These are phyloP conservation scores for Colletotrichum lini DNA, from an alignment of 2,329 filamentous ascomycete genomes.

Conservation along the genomic window DNA sequence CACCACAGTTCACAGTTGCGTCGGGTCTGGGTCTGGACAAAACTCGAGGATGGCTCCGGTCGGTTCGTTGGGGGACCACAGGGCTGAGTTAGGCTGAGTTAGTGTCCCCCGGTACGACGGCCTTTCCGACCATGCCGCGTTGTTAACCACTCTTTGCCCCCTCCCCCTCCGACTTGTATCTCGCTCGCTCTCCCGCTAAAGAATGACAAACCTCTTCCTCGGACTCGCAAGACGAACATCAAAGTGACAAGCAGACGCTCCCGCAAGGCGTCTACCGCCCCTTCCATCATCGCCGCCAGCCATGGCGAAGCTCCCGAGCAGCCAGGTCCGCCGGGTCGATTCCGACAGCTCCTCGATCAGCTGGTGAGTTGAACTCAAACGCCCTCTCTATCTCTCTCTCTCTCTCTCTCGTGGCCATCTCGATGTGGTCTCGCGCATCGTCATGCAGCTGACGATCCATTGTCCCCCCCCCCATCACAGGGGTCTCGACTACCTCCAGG, in stretches of 20 bases:
- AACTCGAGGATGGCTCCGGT: slow-evolving; percentile 1
- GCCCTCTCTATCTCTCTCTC: not conserved
- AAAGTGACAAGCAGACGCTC: not conserved
- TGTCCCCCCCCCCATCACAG: not conserved
- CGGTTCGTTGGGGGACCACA: not conserved
- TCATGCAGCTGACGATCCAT: not conserved
- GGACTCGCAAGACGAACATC: slow-evolving; percentile 24
- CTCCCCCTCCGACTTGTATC: not conserved
- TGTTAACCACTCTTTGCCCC: slow-evolving; percentile 20
- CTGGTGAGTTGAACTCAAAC: slow-evolving; percentile 4
- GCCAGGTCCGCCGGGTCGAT: slow-evolving; percentile 31
- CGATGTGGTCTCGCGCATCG: not conserved
- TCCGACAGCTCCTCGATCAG: slow-evolving; percentile 27
- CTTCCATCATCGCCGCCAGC: slow-evolving; percentile 16
- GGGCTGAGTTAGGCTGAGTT: not conserved
- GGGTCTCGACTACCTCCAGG: slow-evolving; percentile 38
- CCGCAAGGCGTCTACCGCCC: not conserved
- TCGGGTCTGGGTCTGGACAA: not conserved
- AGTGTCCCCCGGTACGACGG: not conserved
- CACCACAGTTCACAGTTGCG: no score
- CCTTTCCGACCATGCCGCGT: not conserved
- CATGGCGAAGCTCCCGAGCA: slow-evolving; percentile 35
- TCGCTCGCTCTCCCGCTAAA: not conserved
- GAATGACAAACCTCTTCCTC: slow-evolving; percentile 1
- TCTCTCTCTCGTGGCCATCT: not conserved